phyloP scores from a whole-genome alignment of 306 rosid species.

The Dicorynia guianensis region DNA sequence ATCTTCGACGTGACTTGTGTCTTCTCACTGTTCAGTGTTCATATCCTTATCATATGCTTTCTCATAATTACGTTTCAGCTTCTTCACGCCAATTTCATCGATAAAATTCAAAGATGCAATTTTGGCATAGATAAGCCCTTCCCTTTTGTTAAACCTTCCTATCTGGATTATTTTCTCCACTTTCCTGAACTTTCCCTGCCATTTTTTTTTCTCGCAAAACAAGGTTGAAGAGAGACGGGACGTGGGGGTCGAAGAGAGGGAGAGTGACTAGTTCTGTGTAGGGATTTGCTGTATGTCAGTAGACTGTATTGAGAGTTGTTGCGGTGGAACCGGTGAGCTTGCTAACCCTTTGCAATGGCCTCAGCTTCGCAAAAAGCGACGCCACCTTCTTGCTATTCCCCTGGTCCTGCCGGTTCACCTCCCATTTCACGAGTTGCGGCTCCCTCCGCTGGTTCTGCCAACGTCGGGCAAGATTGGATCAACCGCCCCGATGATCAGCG shows the following conservation, averaged over 20 bases:
- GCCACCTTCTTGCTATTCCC: slow-evolving; percentile 50
- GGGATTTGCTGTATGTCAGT: slow-evolving; percentile 82
- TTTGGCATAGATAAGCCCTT: background rate
- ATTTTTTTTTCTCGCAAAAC: background rate
- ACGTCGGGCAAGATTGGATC: slow-evolving; percentile 60
- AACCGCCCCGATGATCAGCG: slow-evolving; percentile 58
- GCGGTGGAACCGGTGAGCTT: slow-evolving; percentile 69
- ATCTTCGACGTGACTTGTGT: background rate
- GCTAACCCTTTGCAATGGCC: slow-evolving; percentile 91
- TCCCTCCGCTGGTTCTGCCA: slow-evolving; percentile 41
- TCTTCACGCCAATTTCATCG: background rate
- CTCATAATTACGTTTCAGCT: slow-evolving; percentile 17
- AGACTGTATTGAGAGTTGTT: slow-evolving; percentile 60
- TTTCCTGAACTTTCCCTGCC: background rate
- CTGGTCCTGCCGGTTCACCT: slow-evolving; percentile 33
- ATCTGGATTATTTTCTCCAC: background rate
- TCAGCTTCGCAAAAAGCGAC: slow-evolving; percentile 88
- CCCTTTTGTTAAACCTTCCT: too few species aligned
- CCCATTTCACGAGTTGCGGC: slow-evolving; percentile 44
- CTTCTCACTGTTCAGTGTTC: too few species aligned
- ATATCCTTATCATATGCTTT: background rate
- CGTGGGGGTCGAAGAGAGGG: slow-evolving; percentile 39
- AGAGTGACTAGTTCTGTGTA: slow-evolving; percentile 27
- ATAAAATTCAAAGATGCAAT: slow-evolving; percentile 1
- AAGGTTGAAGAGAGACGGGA: background rate